Conservation (phyloP, 129 eudicot species). For the Daucus carota region DNA sequence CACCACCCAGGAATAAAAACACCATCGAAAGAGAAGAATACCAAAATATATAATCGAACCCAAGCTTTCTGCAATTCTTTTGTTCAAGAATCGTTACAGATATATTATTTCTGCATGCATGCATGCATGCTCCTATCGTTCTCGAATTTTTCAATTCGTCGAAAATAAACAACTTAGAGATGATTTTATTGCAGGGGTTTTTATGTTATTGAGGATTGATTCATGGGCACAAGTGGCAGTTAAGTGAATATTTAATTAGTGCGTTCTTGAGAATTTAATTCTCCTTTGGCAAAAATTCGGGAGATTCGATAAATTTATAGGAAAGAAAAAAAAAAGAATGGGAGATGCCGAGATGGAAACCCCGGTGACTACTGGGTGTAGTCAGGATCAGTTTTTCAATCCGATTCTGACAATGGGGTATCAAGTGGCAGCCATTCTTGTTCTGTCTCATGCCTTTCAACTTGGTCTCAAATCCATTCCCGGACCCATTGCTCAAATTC, state of each 20-base stretch:
- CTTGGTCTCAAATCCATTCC: constrained; percentile 68
- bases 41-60: neutral
- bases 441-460: constrained; percentile 73
- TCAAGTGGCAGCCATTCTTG: constrained; percentile 69
- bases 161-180: neutral
- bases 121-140: neutral
- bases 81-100: neutral
- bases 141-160: neutral
- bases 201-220: neutral
- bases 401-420: constrained; percentile 72
- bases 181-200: neutral
- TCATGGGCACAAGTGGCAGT: neutral
- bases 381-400: constrained; percentile 44
- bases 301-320: neutral
- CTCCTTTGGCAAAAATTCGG: neutral
- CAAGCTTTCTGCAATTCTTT: neutral
- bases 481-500: constrained; percentile 77
- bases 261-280: neutral
- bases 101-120: neutral
- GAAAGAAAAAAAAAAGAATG: neutral
- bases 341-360: constrained; percentile 10
- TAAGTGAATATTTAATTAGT: neutral
- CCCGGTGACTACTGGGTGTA: constrained; percentile 13
- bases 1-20: neutral
- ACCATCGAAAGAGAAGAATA: neutral